Percentiles rank a stretch among this genome's conserved stretches.
Evolutionary conservation across 1,284 basidiomycete species (phyloP).

Genomic region (Coniferiporia sulphurascens): DNA sequence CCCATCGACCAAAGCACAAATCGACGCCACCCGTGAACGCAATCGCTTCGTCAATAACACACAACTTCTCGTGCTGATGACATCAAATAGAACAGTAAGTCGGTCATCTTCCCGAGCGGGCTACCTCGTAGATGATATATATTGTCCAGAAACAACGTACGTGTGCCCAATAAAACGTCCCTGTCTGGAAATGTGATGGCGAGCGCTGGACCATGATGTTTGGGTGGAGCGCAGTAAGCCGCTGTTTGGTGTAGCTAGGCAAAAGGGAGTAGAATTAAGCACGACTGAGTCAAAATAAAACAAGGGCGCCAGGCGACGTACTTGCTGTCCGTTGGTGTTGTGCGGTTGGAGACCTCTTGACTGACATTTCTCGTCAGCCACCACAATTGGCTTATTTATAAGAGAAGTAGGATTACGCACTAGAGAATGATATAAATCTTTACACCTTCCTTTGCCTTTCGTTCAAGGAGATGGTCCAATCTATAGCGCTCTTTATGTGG

Average conservation of each 20-base stretch:
- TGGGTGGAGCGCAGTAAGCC: conserved; percentile 79
- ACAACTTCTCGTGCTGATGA: conserved; percentile 91
- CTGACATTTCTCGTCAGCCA: conserved; percentile 33
- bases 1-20: conserved; percentile 93
- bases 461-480: conserved; percentile 82
- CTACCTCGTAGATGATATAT: conserved; percentile 1
- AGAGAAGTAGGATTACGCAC: conserved; percentile 38
- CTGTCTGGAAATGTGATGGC: conserved; percentile 95
- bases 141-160: conserved; percentile 45
- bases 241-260: conserved; percentile 83
- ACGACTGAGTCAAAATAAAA: neutral
- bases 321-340: conserved; percentile 91
- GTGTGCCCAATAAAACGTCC: conserved; percentile 98
- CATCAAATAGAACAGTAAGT: neutral
- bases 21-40: conserved; percentile 99
- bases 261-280: conserved; percentile 21
- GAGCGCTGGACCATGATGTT: conserved; percentile 98
- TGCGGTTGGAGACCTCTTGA: conserved; percentile 96
- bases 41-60: conserved; percentile 95
- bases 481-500: conserved; percentile 85
- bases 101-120: neutral
- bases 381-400: neutral
- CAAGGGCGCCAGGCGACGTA: conserved; percentile 31
- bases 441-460: conserved; percentile 94
- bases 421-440: conserved; percentile 97